phyloP scores from a whole-genome alignment of 176 grass and related monocot genomes.

The Rhynchospora breviuscula region DNA sequence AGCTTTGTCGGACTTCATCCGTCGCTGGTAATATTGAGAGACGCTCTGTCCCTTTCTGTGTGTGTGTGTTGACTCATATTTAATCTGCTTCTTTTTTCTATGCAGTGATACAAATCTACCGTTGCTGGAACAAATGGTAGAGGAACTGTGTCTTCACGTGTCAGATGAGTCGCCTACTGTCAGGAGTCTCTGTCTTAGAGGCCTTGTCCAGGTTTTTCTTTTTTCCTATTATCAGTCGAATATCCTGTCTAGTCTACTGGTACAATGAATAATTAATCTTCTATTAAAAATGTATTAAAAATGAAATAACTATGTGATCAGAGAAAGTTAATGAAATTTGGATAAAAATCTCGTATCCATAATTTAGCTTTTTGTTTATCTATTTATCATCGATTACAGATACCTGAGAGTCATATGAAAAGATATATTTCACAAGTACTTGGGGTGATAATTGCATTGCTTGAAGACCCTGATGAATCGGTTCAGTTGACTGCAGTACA shows the following conservation, averaged over 20 bases:
- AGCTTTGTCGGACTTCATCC: slow-evolving; percentile 85
- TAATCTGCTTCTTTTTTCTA: slow-evolving; percentile 24
- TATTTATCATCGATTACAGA: slow-evolving; percentile 47
- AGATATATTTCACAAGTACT: slow-evolving; percentile 74
- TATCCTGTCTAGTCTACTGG: neutral
- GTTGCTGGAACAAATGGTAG: slow-evolving; percentile 82
- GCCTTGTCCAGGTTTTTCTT: slow-evolving; percentile 73
- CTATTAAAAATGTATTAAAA: slow-evolving; percentile 1
- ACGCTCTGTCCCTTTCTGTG: slow-evolving; percentile 8
- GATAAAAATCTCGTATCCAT: slow-evolving; percentile 8
- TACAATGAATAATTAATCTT: slow-evolving; percentile 5
- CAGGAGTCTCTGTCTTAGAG: slow-evolving; percentile 77
- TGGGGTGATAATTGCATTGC: slow-evolving; percentile 88
- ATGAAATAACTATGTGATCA: neutral
- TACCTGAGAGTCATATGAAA: slow-evolving; percentile 69
- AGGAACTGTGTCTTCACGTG: slow-evolving; percentile 88
- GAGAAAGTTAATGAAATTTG: neutral
- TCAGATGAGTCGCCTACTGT: slow-evolving; percentile 89
- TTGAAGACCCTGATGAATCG: slow-evolving; percentile 84
- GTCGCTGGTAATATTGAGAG: slow-evolving; percentile 55
- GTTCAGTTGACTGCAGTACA: slow-evolving; percentile 95
- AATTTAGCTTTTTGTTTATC: slow-evolving; percentile 8
- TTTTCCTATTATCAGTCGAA: slow-evolving; percentile 3
- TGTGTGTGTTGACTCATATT: neutral
- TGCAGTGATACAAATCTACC: slow-evolving; percentile 67